These are phyloP conservation scores for Colletotrichum phormii DNA, from an alignment of 2,329 filamentous ascomycete species.

Conservation along the genomic window DNA sequence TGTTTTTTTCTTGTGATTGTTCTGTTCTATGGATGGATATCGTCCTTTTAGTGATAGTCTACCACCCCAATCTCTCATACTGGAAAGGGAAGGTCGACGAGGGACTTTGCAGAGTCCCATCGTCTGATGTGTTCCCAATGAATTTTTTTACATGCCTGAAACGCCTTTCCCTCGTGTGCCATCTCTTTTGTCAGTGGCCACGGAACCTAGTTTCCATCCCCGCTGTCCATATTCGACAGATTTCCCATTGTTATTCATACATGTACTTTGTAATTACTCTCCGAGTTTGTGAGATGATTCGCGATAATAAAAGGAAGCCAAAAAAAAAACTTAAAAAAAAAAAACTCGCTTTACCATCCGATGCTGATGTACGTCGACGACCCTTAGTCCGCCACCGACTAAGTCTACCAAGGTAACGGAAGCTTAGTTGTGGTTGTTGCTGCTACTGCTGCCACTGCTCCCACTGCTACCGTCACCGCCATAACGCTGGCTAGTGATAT, in stretches of 20 bases:
- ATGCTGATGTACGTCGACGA: neutral
- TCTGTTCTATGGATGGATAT: neutral
- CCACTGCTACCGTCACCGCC: constrained; percentile 7
- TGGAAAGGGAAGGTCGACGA: neutral
- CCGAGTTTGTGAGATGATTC: neutral
- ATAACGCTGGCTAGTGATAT: constrained; percentile 6
- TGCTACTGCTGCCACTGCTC: constrained; percentile 7
- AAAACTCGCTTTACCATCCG: constrained; percentile 17
- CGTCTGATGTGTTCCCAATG: neutral
- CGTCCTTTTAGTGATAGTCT: constrained; percentile 17
- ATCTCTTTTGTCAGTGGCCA: neutral
- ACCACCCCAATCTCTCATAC: neutral
- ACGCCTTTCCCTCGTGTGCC: constrained; percentile 8
- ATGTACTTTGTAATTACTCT: constrained; percentile 5
- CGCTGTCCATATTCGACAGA: constrained; percentile 7
- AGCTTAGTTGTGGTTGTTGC: neutral
- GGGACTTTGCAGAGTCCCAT: neutral
- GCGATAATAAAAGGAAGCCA: neutral
- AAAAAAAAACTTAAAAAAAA: neutral
- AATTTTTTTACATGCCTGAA: constrained; percentile 11
- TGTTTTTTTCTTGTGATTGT: neutral
- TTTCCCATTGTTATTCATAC: constrained; percentile 9
- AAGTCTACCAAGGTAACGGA: no score
- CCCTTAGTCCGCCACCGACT: no score
- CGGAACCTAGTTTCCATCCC: neutral